phyloP scores from a whole-genome alignment of 768 basidiomycete genomes.

The Lentinula edodes region DNA sequence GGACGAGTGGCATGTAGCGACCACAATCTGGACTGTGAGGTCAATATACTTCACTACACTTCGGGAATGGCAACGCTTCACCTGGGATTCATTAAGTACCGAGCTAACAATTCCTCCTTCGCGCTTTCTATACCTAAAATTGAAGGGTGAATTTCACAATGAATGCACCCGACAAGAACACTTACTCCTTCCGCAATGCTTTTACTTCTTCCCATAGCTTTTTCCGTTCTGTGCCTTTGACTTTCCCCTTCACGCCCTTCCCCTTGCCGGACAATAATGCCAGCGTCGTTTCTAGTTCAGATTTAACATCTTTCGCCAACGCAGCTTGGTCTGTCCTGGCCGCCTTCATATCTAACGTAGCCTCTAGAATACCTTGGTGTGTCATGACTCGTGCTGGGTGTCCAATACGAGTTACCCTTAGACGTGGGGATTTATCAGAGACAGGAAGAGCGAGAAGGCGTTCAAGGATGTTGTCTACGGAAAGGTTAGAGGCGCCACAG shows the following conservation, averaged over 20 bases:
- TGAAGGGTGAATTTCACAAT: neutral
- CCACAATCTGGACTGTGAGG: conserved; percentile 46
- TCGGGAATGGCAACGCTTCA: conserved; percentile 24
- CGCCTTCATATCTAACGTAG: conserved; percentile 71
- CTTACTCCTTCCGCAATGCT: conserved; percentile 86
- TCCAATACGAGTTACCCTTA: conserved; percentile 83
- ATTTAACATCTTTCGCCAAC: conserved; percentile 84
- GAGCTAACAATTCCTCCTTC: conserved; percentile 81
- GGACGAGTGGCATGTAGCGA: conserved; percentile 93
- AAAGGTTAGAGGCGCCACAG: conserved; percentile 91
- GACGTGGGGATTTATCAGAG: conserved; percentile 38
- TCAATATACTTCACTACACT: conserved; percentile 18
- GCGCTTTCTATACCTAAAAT: conserved; percentile 73
- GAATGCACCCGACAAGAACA: conserved; percentile 6
- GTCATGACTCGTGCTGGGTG: conserved; percentile 93
- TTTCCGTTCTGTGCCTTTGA: conserved; percentile 65
- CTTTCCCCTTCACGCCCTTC: conserved; percentile 68
- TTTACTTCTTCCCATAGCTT: conserved; percentile 87
- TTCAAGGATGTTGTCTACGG: conserved; percentile 94
- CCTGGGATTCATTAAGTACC: conserved; percentile 73
- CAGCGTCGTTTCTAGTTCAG: conserved; percentile 71
- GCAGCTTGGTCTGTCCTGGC: conserved; percentile 75
- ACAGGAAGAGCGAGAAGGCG: conserved; percentile 64
- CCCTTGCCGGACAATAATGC: conserved; percentile 64
- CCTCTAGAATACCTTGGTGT: conserved; percentile 56